Evolutionary conservation across 2,329 filamentous ascomycete genomes (phyloP).

Genomic region (Rhinocladiella similis): DNA sequence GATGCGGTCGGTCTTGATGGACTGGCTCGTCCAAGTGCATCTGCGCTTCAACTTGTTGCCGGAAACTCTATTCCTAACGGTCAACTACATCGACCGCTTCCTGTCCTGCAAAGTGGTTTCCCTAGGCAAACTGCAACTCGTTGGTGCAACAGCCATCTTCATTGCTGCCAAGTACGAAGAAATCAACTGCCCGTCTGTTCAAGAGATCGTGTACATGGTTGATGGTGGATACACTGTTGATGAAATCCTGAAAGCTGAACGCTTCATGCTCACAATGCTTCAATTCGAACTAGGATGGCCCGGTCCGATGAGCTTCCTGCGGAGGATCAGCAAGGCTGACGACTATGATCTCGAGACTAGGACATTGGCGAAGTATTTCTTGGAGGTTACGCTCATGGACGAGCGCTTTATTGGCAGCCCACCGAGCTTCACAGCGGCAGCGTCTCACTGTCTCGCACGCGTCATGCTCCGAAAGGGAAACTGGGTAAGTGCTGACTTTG

Average conservation of each 20-base stretch:
- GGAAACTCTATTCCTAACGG: slow-evolving; percentile 89
- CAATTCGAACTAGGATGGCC: slow-evolving; percentile 95
- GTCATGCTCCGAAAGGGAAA: slow-evolving; percentile 86
- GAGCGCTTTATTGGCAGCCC: slow-evolving; percentile 91
- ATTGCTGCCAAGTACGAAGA: slow-evolving; percentile 98
- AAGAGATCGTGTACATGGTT: slow-evolving; percentile 98
- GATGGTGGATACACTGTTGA: slow-evolving; percentile 85
- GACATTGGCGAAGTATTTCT: slow-evolving; percentile 94
- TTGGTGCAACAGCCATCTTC: slow-evolving; percentile 92
- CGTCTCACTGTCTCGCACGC: slow-evolving; percentile 87
- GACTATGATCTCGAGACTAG: slow-evolving; percentile 95
- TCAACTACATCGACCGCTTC: slow-evolving; percentile 98
- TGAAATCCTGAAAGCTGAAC: slow-evolving; percentile 94
- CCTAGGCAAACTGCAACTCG: slow-evolving; percentile 89
- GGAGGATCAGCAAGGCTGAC: slow-evolving; percentile 96
- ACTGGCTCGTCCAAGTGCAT: slow-evolving; percentile 97
- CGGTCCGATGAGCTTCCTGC: slow-evolving; percentile 97
- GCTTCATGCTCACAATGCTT: slow-evolving; percentile 97
- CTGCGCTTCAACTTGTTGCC: slow-evolving; percentile 85
- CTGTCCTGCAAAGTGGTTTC: slow-evolving; percentile 93
- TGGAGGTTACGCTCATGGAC: slow-evolving; percentile 96
- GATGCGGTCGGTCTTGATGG: slow-evolving; percentile 95
- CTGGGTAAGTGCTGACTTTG: slow-evolving; percentile 67
- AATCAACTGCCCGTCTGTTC: slow-evolving; percentile 93
- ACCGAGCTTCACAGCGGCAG: slow-evolving; percentile 87